Base-by-base conservation (phyloP, 192 early-diverging fungal genomes). In the Coemansia sp. region DNA sequence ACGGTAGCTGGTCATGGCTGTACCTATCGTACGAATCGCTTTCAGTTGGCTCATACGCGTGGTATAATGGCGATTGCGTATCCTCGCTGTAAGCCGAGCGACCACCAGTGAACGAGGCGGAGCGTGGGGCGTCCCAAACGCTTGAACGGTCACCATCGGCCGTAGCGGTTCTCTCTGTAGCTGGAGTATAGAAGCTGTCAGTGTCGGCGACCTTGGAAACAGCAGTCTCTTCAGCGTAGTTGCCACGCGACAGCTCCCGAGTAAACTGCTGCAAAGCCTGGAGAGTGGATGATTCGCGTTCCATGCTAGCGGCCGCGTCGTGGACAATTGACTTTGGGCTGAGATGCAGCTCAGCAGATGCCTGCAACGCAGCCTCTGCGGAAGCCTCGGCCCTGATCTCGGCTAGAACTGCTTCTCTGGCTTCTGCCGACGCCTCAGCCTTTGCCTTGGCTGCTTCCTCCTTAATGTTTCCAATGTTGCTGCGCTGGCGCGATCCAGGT, bases 361-460 rank as follows among this genome's bases (percentile, higher is more conserved):
- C 80, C 20, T 77, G 69, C 8, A 72, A 42, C 2, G 80, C 80
- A 0, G 80, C 80, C 42, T 82, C 72, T 0, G 75, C 80, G 5
- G 80, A 82, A 16, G 80, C 80, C 20, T 82, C 72, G 11, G 80
- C 80, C 6, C 75, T 62, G 31, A 82, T 62, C 20, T 82, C 80
- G 0, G 75, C 74, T 33, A 82, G 68, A 43, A 82, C 75, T 2
- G 80, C 75, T 44, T 77, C 80, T 18, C 80, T 70, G 4, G 80
- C 80, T 3, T 74, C 80, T 0, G 63, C 66, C 0, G 75, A 70
- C 13, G 80, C 80, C 59, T 82, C 80, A 1, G 66, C 72, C n/a
- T 70, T 66, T 7, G 69, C 75, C 13, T 54, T 66, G 33, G 42
- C 5, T 0, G 80, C 80, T 59, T 82, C 80, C 12, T 74, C 80